phyloP scores from a whole-genome alignment of 1,284 basidiomycete species.

The Cryptococcus neoformans region DNA sequence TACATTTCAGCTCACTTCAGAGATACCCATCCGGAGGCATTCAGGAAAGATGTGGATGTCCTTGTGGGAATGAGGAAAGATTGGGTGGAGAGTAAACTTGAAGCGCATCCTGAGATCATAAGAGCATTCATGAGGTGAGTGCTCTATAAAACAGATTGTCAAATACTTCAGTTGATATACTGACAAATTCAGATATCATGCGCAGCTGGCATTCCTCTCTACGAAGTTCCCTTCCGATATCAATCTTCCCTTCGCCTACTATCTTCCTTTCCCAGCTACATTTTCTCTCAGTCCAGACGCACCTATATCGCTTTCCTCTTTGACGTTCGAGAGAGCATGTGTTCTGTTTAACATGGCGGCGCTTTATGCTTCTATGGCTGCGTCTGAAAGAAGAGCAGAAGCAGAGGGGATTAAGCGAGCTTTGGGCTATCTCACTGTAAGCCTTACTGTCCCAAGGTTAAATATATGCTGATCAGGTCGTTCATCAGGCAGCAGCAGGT shows the following conservation, averaged over 20 bases:
- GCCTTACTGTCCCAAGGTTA: slow-evolving; percentile 14
- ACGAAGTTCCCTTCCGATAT: slow-evolving; percentile 71
- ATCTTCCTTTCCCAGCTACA: slow-evolving; percentile 62
- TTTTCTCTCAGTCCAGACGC: slow-evolving; percentile 51
- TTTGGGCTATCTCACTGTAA: slow-evolving; percentile 66
- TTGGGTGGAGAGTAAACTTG: slow-evolving; percentile 59
- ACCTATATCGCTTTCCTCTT: slow-evolving; percentile 64
- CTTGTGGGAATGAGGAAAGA: slow-evolving; percentile 69
- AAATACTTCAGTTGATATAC: slow-evolving; percentile 1
- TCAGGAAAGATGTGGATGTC: slow-evolving; percentile 69
- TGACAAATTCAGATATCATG: slow-evolving; percentile 66
- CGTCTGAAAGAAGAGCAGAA: slow-evolving; percentile 60
- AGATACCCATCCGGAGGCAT: slow-evolving; percentile 84
- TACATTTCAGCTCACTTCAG: slow-evolving; percentile 68
- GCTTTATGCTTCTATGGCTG: slow-evolving; percentile 59
- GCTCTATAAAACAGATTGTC: slow-evolving; percentile 40
- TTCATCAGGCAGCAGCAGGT: slow-evolving; percentile 70
- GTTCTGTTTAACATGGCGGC: slow-evolving; percentile 82
- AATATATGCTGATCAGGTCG: background rate
- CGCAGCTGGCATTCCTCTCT: slow-evolving; percentile 75
- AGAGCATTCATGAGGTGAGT: slow-evolving; percentile 40
- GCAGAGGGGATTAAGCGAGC: slow-evolving; percentile 72
- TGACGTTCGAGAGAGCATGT: slow-evolving; percentile 72
- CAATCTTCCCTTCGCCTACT: slow-evolving; percentile 69
- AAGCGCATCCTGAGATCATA: slow-evolving; percentile 51